Conservation (phyloP, 495 filamentous ascomycete genomes). For the Penicillium bialowiezense region DNA sequence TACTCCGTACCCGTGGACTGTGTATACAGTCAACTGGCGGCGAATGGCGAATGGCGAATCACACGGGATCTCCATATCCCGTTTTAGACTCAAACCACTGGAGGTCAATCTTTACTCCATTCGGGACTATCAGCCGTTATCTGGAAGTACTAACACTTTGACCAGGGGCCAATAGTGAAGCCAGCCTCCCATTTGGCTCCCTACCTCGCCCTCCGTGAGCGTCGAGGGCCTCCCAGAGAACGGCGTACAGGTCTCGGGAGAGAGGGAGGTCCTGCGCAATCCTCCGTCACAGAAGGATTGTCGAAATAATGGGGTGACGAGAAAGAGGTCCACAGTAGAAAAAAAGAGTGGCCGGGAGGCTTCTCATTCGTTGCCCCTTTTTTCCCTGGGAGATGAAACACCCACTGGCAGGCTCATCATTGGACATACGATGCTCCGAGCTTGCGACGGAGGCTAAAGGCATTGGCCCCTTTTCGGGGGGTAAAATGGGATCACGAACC, state of each 20-base stretch:
- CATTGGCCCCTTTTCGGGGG: not conserved
- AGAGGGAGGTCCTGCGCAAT: no score
- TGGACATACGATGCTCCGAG: conserved; percentile 7
- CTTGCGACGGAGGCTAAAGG: conserved; percentile 5
- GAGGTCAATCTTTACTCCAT: conserved; percentile 1
- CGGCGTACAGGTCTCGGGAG: no score
- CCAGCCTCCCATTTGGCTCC: no score
- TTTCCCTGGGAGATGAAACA: conserved; percentile 5
- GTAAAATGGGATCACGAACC: not conserved
- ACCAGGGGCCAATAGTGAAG: no score
- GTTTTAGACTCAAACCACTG: not conserved
- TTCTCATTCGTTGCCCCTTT: conserved; percentile 15
- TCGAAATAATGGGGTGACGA: not conserved
- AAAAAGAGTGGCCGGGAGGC: not conserved
- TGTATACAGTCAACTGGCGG: no score
- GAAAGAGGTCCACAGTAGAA: not conserved
- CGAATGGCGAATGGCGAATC: no score
- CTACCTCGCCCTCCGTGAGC: no score
- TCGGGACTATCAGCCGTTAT: not conserved
- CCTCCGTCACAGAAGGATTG: not conserved
- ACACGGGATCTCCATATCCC: not conserved
- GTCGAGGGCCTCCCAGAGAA: no score
- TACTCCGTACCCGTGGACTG: no score
- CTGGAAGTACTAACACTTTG: not conserved
- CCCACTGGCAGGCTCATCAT: conserved; percentile 6